A percentile compares a stretch with the other conserved stretches of the same genome.
Conservation (phyloP, 2,329 filamentous ascomycete species). For the Aureobasidium leucospermi region DNA sequence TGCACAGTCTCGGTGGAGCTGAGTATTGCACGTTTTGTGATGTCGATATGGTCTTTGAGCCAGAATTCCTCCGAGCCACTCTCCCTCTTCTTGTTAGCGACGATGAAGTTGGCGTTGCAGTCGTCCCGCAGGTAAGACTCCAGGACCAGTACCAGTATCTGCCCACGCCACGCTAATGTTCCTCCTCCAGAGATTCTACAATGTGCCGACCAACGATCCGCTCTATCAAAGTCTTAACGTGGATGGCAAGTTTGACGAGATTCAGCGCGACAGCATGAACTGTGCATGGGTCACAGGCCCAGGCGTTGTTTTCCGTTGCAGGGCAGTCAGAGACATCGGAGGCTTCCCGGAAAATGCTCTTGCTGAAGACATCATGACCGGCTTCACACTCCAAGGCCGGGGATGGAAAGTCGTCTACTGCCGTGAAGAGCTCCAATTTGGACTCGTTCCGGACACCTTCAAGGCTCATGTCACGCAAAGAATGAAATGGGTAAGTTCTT, state of each 20-base stretch:
- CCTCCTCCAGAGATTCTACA: conserved; percentile 51
- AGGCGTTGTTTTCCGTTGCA: conserved; percentile 53
- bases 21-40: conserved; percentile 9
- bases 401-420: conserved; percentile 58
- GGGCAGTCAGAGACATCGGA: conserved; percentile 53
- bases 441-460: conserved; percentile 52
- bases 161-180: not conserved
- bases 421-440: conserved; percentile 54
- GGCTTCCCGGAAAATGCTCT: conserved; percentile 55
- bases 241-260: conserved; percentile 49
- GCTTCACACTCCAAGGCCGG: conserved; percentile 50
- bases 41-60: conserved; percentile 57
- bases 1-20: not conserved
- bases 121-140: conserved; percentile 35
- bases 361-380: conserved; percentile 55
- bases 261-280: conserved; percentile 38
- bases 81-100: conserved; percentile 52
- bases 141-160: too few relatives aligned
- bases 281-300: conserved; percentile 58
- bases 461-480: conserved; percentile 52
- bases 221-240: conserved; percentile 52
- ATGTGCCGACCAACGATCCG: conserved; percentile 52
- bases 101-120: conserved; percentile 49
- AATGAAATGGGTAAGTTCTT: conserved; percentile 40
- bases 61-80: conserved; percentile 51